These are phyloP conservation scores for Scutellaria galericulata DNA, from an alignment of 257 asterid species.

Conservation along the genomic window DNA sequence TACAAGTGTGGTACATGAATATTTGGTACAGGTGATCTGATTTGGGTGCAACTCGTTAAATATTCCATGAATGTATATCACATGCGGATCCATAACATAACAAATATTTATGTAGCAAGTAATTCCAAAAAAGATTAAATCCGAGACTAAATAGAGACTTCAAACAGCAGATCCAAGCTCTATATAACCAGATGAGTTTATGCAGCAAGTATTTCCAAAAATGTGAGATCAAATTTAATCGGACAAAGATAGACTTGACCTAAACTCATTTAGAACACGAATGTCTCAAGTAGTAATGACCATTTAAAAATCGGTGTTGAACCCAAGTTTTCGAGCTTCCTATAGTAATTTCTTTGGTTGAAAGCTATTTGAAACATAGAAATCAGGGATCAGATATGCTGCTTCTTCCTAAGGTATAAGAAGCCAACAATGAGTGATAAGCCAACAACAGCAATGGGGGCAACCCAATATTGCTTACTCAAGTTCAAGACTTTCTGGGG, in stretches of 20 bases:
- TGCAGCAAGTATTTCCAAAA: not conserved
- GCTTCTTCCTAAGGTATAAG: slow-evolving; percentile 64
- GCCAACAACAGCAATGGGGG: slow-evolving; percentile 63
- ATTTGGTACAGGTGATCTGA: no score
- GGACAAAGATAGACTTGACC: not conserved
- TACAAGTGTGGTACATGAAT: no score
- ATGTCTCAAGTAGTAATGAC: not conserved
- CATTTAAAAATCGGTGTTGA: slow-evolving; percentile 24
- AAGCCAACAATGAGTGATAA: slow-evolving; percentile 59
- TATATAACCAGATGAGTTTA: not conserved
- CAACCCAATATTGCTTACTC: slow-evolving; percentile 70
- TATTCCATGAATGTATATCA: no score
- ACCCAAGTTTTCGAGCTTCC: slow-evolving; percentile 28
- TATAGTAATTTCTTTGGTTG: slow-evolving; percentile 19
- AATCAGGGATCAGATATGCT: slow-evolving; percentile 24
- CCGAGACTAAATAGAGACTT: not conserved
- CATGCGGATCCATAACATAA: no score
- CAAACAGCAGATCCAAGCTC: not conserved
- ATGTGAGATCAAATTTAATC: not conserved
- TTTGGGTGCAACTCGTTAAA: no score
- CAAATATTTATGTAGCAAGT: no score
- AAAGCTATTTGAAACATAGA: not conserved
- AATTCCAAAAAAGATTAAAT: no score
- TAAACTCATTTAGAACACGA: slow-evolving; percentile 28
- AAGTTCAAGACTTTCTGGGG: slow-evolving; percentile 48